phyloP scores from a whole-genome alignment of 768 basidiomycete species.

The Trametes cingulata region DNA sequence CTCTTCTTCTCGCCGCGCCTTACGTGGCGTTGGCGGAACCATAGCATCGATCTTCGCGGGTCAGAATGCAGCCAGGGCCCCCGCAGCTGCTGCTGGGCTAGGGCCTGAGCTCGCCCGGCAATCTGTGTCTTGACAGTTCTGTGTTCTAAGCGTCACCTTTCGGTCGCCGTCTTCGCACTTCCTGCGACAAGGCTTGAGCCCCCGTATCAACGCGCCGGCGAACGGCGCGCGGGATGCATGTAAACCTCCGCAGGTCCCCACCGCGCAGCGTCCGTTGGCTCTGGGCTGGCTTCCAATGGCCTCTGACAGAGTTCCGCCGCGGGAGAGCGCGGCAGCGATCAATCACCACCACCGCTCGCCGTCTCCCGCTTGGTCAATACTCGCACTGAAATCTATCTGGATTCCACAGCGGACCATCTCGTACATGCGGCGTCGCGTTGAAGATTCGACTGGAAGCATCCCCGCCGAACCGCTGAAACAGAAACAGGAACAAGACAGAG shows the following conservation, averaged over 20 bases:
- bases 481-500: too few relatives aligned
- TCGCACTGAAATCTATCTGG: background rate
- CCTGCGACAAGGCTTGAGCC: background rate
- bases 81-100: too few relatives aligned
- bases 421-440: background rate
- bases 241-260: too few relatives aligned
- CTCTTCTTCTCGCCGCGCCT: background rate
- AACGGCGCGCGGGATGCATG: too few relatives aligned
- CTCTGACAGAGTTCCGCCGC: background rate
- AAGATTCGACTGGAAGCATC: background rate
- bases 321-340: background rate
- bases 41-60: background rate
- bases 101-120: background rate
- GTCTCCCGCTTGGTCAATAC: background rate
- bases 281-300: background rate
- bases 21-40: background rate
- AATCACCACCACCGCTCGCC: background rate
- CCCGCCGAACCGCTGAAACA: too few relatives aligned
- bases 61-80: background rate
- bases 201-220: too few relatives aligned
- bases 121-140: constrained; percentile 1
- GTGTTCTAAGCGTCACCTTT: background rate
- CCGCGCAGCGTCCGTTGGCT: too few relatives aligned
- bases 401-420: background rate
- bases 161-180: background rate